These are phyloP conservation scores for Dryas alaskensis DNA, from an alignment of 306 rosid genomes.

Conservation along the genomic window DNA sequence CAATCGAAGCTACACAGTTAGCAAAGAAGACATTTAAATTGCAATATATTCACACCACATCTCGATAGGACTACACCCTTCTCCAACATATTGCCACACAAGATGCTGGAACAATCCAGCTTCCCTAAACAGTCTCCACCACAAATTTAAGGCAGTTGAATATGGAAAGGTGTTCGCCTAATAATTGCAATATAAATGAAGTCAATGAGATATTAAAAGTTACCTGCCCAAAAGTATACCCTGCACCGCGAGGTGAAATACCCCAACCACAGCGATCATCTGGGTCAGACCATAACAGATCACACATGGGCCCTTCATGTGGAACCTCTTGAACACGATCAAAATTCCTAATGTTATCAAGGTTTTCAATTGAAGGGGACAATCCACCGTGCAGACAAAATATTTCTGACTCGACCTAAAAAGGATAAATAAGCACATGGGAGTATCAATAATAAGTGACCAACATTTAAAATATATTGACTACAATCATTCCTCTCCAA, in stretches of 20 bases:
- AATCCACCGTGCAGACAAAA: conserved; percentile 98
- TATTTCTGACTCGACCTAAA: conserved; percentile 96
- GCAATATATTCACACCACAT: not conserved
- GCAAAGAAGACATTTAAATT: not conserved
- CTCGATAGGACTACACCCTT: no score
- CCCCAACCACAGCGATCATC: conserved; percentile 99
- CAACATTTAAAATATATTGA: conserved; percentile 10
- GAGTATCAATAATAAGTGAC: conserved; percentile 16
- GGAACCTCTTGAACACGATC: conserved; percentile 99
- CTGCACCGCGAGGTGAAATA: conserved; percentile 99
- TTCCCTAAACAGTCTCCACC: no score
- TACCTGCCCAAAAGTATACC: conserved; percentile 99
- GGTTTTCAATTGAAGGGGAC: conserved; percentile 98
- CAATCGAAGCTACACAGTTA: not conserved
- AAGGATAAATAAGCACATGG: conserved; percentile 16
- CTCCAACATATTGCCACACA: no score
- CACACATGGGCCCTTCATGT: conserved; percentile 99
- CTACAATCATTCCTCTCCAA: conserved; percentile 15
- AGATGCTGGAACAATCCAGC: no score
- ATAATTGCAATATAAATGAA: not conserved
- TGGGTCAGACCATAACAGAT: conserved; percentile 98
- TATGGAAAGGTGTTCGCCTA: no score
- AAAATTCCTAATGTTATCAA: conserved; percentile 85
- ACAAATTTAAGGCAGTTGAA: no score
- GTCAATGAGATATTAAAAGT: conserved; percentile 15